These are phyloP conservation scores for Gracilaria domingensis DNA, from an alignment of 23 red algal species.

Conservation along the genomic window DNA sequence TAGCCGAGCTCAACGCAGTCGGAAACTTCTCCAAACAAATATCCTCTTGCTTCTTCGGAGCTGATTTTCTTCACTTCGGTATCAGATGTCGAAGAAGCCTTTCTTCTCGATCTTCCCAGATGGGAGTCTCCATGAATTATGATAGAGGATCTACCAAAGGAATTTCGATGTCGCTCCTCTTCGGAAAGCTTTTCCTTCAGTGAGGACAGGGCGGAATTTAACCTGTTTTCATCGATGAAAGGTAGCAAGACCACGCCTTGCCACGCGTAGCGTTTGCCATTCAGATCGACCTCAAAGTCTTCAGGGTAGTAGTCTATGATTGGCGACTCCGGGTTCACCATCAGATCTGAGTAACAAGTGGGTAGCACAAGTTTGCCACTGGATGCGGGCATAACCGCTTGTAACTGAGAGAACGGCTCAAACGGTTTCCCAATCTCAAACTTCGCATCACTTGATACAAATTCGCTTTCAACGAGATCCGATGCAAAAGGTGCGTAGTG, in stretches of 20 bases:
- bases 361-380: conserved; percentile 88
- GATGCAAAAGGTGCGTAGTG: conserved; percentile 96
- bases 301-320: conserved; percentile 97
- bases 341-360: conserved; percentile 70
- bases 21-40: conserved; percentile 62
- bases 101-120: conserved; percentile 17
- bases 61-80: conserved; percentile 33
- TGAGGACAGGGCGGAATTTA: conserved; percentile 48
- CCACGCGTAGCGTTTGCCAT: conserved; percentile 95
- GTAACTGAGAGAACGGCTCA: conserved; percentile 89
- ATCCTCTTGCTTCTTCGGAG: conserved; percentile 31
- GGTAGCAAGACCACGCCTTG: conserved; percentile 96
- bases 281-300: conserved; percentile 93
- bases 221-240: conserved; percentile 88
- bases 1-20: conserved; percentile 1
- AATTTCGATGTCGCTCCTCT: conserved; percentile 61
- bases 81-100: background rate
- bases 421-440: conserved; percentile 93
- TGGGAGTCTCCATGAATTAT: conserved; percentile 26
- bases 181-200: conserved; percentile 52
- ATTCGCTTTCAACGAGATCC: conserved; percentile 77
- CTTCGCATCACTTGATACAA: conserved; percentile 37
- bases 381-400: conserved; percentile 91
- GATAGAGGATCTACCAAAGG: conserved; percentile 50
- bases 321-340: conserved; percentile 77